Evolutionary conservation across 192 early-diverging fungal species (phyloP).

Genomic region (Phycomyces nitens): DNA sequence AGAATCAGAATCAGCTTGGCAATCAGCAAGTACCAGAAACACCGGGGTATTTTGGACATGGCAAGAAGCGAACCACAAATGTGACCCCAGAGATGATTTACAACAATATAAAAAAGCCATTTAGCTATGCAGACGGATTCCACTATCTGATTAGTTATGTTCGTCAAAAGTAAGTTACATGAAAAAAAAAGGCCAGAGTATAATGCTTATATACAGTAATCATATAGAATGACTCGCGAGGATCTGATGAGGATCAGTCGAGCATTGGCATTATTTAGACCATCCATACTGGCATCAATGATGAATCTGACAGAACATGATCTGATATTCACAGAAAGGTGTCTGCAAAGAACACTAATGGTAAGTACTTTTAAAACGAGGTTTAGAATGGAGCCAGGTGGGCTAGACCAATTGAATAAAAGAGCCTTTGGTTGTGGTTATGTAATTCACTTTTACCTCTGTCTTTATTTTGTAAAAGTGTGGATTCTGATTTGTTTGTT

Average conservation of each 20-base stretch:
- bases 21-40: constrained; percentile 8
- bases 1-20: neutral
- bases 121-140: constrained; percentile 90
- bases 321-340: constrained; percentile 93
- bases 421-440: too few species aligned
- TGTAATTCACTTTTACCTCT: too few species aligned
- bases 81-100: constrained; percentile 74
- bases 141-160: constrained; percentile 87
- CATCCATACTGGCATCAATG: constrained; percentile 89
- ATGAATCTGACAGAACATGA: constrained; percentile 93
- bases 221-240: constrained; percentile 84
- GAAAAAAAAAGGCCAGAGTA: too few species aligned
- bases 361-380: constrained; percentile 44
- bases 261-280: constrained; percentile 86
- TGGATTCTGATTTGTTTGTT: too few species aligned
- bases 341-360: constrained; percentile 88
- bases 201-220: too few species aligned
- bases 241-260: constrained; percentile 89
- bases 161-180: constrained; percentile 58
- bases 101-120: constrained; percentile 75
- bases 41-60: constrained; percentile 6
- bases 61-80: constrained; percentile 10
- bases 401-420: too few species aligned
- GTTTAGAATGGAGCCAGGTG: too few species aligned
- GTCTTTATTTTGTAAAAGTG: too few species aligned